These are phyloP conservation scores for Stephania yunnanensis DNA, from an alignment of 164 flowering plant genomes.

Conservation along the genomic window DNA sequence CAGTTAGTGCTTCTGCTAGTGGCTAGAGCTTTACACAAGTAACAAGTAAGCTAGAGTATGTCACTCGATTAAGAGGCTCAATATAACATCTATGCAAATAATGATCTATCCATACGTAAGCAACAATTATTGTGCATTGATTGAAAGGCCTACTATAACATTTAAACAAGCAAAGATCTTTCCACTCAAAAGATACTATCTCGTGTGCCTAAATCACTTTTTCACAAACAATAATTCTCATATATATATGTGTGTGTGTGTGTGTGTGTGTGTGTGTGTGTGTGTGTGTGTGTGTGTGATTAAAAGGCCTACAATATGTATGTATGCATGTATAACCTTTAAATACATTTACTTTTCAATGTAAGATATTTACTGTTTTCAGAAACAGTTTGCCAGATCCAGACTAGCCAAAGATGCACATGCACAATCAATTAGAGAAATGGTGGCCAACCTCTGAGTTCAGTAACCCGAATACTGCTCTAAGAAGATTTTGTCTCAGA, in stretches of 20 bases:
- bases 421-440: not conserved
- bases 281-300: too few species aligned
- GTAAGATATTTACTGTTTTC: too few species aligned
- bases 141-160: not conserved
- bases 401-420: not conserved
- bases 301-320: too few species aligned
- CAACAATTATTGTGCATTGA: too few species aligned
- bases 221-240: not conserved
- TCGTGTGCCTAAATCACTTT: not conserved
- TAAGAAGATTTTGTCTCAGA: conserved; percentile 60
- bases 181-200: not conserved
- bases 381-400: not conserved
- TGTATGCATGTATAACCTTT: not conserved
- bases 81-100: too few species aligned
- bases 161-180: not conserved
- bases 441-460: conserved; percentile 43
- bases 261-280: too few species aligned
- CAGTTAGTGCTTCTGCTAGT: not conserved
- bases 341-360: not conserved
- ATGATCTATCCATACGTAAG: too few species aligned
- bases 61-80: too few species aligned
- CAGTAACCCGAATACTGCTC: conserved; percentile 42
- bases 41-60: too few species aligned
- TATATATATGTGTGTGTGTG: not conserved
- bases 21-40: not conserved